Conservation (phyloP, 176 grass and related monocot genomes). For the Hsuehochloa calcarea region DNA sequence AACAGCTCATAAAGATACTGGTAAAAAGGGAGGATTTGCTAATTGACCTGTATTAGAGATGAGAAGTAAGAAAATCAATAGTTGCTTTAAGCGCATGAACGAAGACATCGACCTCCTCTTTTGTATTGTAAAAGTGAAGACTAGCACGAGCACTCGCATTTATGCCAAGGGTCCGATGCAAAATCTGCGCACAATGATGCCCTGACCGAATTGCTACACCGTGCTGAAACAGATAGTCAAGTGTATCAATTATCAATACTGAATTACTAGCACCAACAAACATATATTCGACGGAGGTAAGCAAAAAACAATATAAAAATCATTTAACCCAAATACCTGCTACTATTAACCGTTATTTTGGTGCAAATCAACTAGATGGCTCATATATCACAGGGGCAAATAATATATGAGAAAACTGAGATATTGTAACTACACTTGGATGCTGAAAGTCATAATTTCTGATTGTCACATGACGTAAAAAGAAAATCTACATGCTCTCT, state of each 20-base stretch:
- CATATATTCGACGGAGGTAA: not conserved
- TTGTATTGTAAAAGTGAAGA: constrained; percentile 93
- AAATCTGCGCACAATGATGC: constrained; percentile 89
- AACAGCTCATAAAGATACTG: not conserved
- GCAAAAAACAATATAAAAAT: not conserved
- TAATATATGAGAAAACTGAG: not conserved
- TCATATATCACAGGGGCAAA: not conserved
- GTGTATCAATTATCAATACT: constrained; percentile 34
- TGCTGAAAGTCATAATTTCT: constrained; percentile 2
- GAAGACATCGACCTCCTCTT: constrained; percentile 81
- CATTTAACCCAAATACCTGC: not conserved
- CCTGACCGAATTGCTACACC: constrained; percentile 82
- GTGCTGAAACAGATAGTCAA: constrained; percentile 57
- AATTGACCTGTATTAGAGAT: constrained; percentile 16
- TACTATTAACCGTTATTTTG: not conserved
- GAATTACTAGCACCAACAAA: not conserved
- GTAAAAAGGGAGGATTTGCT: not conserved
- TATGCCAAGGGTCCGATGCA: constrained; percentile 68
- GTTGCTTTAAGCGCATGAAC: constrained; percentile 60
- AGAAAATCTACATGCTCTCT: not conserved
- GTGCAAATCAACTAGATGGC: not conserved
- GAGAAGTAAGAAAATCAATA: constrained; percentile 64
- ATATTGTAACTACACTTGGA: not conserved
- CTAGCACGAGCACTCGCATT: constrained; percentile 83
- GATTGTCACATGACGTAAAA: not conserved